phyloP scores from a whole-genome alignment of 805 yeast genomes.

The Saccharomycopsis selenospora region DNA sequence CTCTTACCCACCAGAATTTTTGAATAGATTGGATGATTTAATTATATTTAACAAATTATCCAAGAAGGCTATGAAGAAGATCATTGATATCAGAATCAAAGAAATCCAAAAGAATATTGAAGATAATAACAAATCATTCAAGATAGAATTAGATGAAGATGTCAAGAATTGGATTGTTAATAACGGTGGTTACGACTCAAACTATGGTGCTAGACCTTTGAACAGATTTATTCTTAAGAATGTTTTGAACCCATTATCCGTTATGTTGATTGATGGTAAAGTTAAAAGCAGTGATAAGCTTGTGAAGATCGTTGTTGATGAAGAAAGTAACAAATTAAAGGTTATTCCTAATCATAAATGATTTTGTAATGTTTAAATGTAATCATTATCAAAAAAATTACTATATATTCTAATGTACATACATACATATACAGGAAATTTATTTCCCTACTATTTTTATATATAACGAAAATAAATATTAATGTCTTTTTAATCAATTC shows the following conservation, averaged over 20 bases:
- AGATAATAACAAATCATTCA: slow-evolving; percentile 65
- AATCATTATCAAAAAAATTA: no score
- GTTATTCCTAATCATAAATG: slow-evolving; percentile 19
- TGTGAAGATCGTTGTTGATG: slow-evolving; percentile 36
- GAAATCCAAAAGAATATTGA: slow-evolving; percentile 75
- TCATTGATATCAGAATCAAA: slow-evolving; percentile 74
- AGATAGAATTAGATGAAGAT: slow-evolving; percentile 43
- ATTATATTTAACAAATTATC: slow-evolving; percentile 87
- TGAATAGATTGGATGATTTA: slow-evolving; percentile 92
- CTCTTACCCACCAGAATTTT: slow-evolving; percentile 88
- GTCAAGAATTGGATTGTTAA: slow-evolving; percentile 77
- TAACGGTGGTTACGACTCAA: slow-evolving; percentile 74
- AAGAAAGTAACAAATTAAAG: slow-evolving; percentile 8
- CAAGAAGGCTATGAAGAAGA: slow-evolving; percentile 61
- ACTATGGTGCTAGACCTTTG: slow-evolving; percentile 94
- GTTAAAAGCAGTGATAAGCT: slow-evolving; percentile 53
- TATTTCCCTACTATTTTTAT: no score
- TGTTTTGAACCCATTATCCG: slow-evolving; percentile 85
- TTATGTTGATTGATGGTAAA: slow-evolving; percentile 70
- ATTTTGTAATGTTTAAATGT: no score
- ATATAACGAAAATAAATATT: no score
- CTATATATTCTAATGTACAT: no score
- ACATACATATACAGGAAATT: no score
- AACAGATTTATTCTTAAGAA: slow-evolving; percentile 81
- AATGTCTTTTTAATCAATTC: no score